Evolutionary conservation across 2,329 filamentous ascomycete genomes (phyloP), one percentile per base, ranked within the genome.

Genomic region (Pyrenophora tritici-repentis): DNA sequence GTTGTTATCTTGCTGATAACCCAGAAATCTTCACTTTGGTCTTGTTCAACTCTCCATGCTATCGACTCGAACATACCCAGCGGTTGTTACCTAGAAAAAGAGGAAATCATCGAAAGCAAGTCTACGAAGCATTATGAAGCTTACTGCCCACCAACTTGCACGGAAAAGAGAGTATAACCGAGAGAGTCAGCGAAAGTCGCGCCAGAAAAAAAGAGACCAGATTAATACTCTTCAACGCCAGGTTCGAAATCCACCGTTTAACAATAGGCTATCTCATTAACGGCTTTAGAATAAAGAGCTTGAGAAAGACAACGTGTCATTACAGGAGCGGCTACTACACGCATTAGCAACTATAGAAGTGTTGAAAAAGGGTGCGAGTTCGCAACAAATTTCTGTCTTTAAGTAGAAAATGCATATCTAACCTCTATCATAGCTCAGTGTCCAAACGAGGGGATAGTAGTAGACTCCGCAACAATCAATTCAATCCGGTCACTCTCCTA

Each of bases 271-370:
- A 32, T 45, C 42, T 14, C 32, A 24, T 42, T 53, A 42, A 54
- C 12, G 16, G 26, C 29, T 47, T n/a, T 35, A 54, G 51, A 54
- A 50, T 18, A 46, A 4, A 47, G 16, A 50, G 26, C 51, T 54
- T 47, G 4, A 40, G 4, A 3, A 35, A 24, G 10, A 54, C 12
- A 54, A 47, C 13, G 6, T 31, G 8, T 54, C 26, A 20, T 47
- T 54, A 39, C 16, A 42, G 18, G 10, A 47, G 42, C 33, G 12
- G 16, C 42, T 54, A 20, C 47, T 46, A 43, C 14, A 43, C 10
- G 12, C 18, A 36, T n/a, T 46, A 46, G 38, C 13, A 54, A 34
- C 38, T 13, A 54, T 54, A 42, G 47, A 50, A 42, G 42, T 42
- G 14, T 40, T 54, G 8, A 14, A 47, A 36, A 46, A 54, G 34